These are phyloP conservation scores for Umbilicaria muhlenbergii DNA, from an alignment of 495 filamentous ascomycete species.

Conservation along the genomic window DNA sequence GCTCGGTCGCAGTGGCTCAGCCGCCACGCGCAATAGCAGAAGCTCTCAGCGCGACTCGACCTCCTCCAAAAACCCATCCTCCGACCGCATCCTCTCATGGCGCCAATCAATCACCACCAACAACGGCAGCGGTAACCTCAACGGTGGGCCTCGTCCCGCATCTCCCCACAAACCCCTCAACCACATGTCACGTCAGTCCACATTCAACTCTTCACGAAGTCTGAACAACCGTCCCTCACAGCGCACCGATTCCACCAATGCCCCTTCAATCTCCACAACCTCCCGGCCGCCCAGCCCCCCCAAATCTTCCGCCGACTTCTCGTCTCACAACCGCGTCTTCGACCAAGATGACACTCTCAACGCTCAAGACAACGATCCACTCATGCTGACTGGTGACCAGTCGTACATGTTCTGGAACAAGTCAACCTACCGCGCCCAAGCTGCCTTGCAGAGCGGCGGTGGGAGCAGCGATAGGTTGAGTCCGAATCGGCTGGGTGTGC, in stretches of 20 bases:
- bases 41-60: slow-evolving; percentile 27
- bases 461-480: slow-evolving; percentile 3
- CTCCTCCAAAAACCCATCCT: slow-evolving; percentile 40
- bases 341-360: slow-evolving; percentile 10
- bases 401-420: slow-evolving; percentile 38
- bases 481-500: slow-evolving; percentile 3
- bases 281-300: slow-evolving; percentile 24
- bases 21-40: slow-evolving; percentile 35
- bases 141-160: slow-evolving; percentile 29
- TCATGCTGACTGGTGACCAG: slow-evolving; percentile 36
- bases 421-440: slow-evolving; percentile 28
- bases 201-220: slow-evolving; percentile 3
- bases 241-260: slow-evolving; percentile 14
- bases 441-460: slow-evolving; percentile 11
- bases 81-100: slow-evolving; percentile 86
- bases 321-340: slow-evolving; percentile 5
- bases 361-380: slow-evolving; percentile 21
- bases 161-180: slow-evolving; percentile 40
- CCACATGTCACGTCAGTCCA: slow-evolving; percentile 16
- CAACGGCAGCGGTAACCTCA: slow-evolving; percentile 33
- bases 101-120: slow-evolving; percentile 57
- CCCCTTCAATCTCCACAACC: slow-evolving; percentile 16
- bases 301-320: slow-evolving; percentile 18
- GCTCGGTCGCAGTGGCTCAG: slow-evolving; percentile 50
- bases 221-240: slow-evolving; percentile 4